These are phyloP conservation scores for Yarrowia divulgata DNA, from an alignment of 805 yeast species.

Conservation along the genomic window DNA sequence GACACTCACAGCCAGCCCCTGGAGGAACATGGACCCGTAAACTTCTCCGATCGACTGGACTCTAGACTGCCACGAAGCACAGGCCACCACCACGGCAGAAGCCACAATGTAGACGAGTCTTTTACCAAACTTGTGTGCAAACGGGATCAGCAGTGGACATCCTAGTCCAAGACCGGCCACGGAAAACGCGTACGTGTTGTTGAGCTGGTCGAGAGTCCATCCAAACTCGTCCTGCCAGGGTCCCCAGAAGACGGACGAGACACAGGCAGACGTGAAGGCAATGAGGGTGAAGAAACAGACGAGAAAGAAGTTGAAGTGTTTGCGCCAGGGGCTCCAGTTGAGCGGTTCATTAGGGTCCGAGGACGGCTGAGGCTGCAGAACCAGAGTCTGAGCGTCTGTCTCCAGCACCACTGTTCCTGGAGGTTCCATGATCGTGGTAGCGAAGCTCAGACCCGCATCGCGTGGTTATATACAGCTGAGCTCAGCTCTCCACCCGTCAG, in stretches of 20 bases:
- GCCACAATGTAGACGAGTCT: constrained; percentile 6
- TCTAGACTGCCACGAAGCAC: background rate
- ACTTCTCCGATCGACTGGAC: background rate
- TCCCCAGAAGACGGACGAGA: constrained; percentile 4
- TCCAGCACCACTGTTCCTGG: constrained; percentile 17
- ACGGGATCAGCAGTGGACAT: constrained; percentile 3
- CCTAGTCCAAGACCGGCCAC: constrained; percentile 11
- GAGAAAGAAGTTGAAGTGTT: constrained; percentile 9
- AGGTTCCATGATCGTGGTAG: background rate
- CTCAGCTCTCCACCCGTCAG: too few relatives aligned
- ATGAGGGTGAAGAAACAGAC: constrained; percentile 20
- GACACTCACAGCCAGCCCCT: constrained; percentile 12
- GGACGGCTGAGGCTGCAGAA: background rate
- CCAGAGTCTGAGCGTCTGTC: background rate
- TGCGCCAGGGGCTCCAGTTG: background rate
- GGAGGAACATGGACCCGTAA: constrained; percentile 1
- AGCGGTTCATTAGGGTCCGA: constrained; percentile 12
- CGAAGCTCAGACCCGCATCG: too few relatives aligned
- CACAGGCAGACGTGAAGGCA: constrained; percentile 11
- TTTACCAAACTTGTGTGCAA: constrained; percentile 12
- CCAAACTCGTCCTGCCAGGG: constrained; percentile 10
- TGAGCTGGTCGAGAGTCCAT: constrained; percentile 14
- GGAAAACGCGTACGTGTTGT: constrained; percentile 5
- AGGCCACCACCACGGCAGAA: background rate
- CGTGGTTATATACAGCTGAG: too few relatives aligned